These are phyloP conservation scores for Euphorbia peplus DNA, from an alignment of 345 rosid species.

Conservation along the genomic window DNA sequence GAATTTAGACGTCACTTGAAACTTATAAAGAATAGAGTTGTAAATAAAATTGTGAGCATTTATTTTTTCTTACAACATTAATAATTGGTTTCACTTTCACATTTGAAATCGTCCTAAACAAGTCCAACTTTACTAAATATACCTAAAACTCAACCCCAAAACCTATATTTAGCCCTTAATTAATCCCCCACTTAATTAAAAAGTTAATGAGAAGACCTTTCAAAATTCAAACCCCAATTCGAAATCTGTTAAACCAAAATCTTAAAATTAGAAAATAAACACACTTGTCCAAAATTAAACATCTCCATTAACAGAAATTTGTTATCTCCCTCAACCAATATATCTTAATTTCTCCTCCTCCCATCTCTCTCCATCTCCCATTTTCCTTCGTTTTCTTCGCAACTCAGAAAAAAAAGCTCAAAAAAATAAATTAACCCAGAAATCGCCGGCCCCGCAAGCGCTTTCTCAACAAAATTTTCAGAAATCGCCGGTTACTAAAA, in stretches of 20 bases:
- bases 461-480: conserved; percentile 13
- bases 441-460: conserved; percentile 27
- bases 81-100: background rate
- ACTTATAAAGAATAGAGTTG: no score
- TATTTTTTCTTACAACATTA: background rate
- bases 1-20: no score
- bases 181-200: background rate
- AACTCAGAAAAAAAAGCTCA: conserved; percentile 5
- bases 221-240: background rate
- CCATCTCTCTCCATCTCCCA: conserved; percentile 28
- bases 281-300: conserved; percentile 12
- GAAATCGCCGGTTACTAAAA: background rate
- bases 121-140: conserved; percentile 11
- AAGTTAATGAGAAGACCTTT: background rate
- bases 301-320: conserved; percentile 8
- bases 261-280: no score
- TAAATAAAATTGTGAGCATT: no score
- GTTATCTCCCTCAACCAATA: background rate
- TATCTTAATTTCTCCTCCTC: background rate
- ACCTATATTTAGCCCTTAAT: no score
- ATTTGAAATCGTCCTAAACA: conserved; percentile 2
- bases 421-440: background rate
- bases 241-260: no score
- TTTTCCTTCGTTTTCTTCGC: conserved; percentile 14
- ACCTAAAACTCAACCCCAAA: background rate